These are phyloP conservation scores for Falciphora oryzae DNA, from an alignment of 2,329 filamentous ascomycete genomes.

Conservation along the genomic window DNA sequence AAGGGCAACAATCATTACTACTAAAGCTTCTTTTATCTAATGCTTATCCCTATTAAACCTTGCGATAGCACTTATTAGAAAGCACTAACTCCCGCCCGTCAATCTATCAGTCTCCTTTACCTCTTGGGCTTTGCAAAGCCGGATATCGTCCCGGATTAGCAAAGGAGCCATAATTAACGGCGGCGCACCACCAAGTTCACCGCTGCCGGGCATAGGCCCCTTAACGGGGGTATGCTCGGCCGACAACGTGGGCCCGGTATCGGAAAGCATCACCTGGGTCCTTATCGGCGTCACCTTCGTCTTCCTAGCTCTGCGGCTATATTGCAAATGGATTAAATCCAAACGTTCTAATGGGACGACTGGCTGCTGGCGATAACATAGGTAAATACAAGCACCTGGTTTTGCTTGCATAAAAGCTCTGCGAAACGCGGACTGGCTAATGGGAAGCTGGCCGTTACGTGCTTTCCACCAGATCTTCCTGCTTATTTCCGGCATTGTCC, in stretches of 20 bases:
- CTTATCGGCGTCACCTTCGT: conserved; percentile 13
- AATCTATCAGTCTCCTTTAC: too few species aligned
- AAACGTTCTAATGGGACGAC: conserved; percentile 7
- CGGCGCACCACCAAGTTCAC: too few species aligned
- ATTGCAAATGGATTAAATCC: conserved; percentile 19
- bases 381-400: too few species aligned
- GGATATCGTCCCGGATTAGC: too few species aligned
- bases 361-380: conserved; percentile 3
- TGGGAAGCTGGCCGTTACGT: neutral
- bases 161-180: too few species aligned
- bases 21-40: too few species aligned
- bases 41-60: too few species aligned
- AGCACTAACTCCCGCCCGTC: too few species aligned
- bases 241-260: conserved; percentile 2
- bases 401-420: neutral
- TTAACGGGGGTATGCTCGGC: neutral
- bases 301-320: conserved; percentile 21
- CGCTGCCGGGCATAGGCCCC: neutral
- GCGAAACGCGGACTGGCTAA: too few species aligned
- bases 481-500: neutral
- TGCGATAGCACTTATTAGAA: too few species aligned
- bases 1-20: too few species aligned
- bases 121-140: too few species aligned
- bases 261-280: conserved; percentile 13
- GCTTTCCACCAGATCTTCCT: neutral